phyloP scores from a whole-genome alignment of 1,284 basidiomycete genomes.

The Boletus semigastroideus region DNA sequence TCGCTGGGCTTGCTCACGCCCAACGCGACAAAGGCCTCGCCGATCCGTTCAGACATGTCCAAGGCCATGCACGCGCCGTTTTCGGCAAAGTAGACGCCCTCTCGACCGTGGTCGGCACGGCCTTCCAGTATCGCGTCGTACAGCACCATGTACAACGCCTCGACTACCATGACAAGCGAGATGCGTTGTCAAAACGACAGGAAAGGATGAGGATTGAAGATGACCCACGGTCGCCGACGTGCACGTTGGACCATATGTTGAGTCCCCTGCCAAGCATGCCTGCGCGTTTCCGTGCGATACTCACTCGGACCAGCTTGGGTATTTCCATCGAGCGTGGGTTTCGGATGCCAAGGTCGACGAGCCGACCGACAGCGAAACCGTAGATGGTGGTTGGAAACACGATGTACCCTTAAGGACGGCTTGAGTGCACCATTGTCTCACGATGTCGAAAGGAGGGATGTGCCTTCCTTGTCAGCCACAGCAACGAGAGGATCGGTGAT shows the following conservation, averaged over 20 bases:
- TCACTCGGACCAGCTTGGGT: slow-evolving; percentile 30
- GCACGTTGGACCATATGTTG: slow-evolving; percentile 19
- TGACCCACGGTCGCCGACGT: slow-evolving; percentile 25
- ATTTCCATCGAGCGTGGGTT: slow-evolving; percentile 38
- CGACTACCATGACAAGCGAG: slow-evolving; percentile 4
- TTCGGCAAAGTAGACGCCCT: slow-evolving; percentile 49
- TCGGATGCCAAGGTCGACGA: slow-evolving; percentile 36
- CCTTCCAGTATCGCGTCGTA: slow-evolving; percentile 29
- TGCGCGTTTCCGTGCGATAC: slow-evolving; percentile 29
- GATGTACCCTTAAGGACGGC: slow-evolving; percentile 33
- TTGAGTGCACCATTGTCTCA: too few species aligned
- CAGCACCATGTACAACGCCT: slow-evolving; percentile 28
- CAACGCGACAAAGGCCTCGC: slow-evolving; percentile 25
- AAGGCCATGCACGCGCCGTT: slow-evolving; percentile 41
- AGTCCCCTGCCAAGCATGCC: slow-evolving; percentile 26
- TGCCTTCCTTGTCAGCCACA: slow-evolving; percentile 41
- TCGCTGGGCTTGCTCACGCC: slow-evolving; percentile 20
- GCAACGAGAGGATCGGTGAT: slow-evolving; percentile 40
- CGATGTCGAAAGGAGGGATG: not conserved
- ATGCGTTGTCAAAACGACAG: not conserved
- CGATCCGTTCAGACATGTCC: slow-evolving; percentile 22
- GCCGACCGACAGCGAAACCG: slow-evolving; percentile 30
- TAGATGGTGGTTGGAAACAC: slow-evolving; percentile 41
- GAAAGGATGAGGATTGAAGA: not conserved
- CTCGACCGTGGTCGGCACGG: slow-evolving; percentile 39